These are phyloP conservation scores for Rhizopus delemar DNA, from an alignment of 371 early-diverging fungal genomes.

Conservation along the genomic window DNA sequence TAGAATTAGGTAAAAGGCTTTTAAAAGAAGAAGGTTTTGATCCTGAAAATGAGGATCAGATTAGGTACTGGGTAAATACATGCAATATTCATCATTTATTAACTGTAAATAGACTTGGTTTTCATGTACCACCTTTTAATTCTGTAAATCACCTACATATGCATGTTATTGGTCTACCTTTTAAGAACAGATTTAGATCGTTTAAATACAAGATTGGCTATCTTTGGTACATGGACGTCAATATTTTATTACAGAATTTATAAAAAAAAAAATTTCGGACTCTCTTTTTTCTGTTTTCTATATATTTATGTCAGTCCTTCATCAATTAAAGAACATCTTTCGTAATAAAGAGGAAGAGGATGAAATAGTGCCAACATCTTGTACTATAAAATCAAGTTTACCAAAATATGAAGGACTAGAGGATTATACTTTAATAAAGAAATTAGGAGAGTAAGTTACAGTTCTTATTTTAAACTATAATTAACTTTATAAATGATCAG, in stretches of 20 bases:
- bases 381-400: constrained; percentile 31
- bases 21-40: constrained; percentile 44
- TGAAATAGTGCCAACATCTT: constrained; percentile 20
- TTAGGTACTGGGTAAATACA: constrained; percentile 13
- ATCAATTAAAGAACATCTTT: constrained; percentile 50
- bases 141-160: constrained; percentile 63
- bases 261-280: constrained; percentile 9
- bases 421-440: constrained; percentile 51
- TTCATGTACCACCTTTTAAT: constrained; percentile 70
- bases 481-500: constrained; percentile 33
- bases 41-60: constrained; percentile 25
- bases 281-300: constrained; percentile 12
- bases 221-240: constrained; percentile 37
- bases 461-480: neutral
- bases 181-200: constrained; percentile 32
- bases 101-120: constrained; percentile 48
- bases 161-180: constrained; percentile 61
- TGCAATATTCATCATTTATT: neutral
- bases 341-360: constrained; percentile 13
- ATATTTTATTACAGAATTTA: constrained; percentile 9
- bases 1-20: constrained; percentile 35
- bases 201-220: constrained; percentile 28
- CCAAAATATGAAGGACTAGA: constrained; percentile 59
- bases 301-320: constrained; percentile 40
- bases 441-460: constrained; percentile 69